A percentile compares a stretch with the other conserved stretches of the same genome.
Evolutionary conservation across 768 basidiomycete species (phyloP).

Genomic region (Strobilomyces confusus): DNA sequence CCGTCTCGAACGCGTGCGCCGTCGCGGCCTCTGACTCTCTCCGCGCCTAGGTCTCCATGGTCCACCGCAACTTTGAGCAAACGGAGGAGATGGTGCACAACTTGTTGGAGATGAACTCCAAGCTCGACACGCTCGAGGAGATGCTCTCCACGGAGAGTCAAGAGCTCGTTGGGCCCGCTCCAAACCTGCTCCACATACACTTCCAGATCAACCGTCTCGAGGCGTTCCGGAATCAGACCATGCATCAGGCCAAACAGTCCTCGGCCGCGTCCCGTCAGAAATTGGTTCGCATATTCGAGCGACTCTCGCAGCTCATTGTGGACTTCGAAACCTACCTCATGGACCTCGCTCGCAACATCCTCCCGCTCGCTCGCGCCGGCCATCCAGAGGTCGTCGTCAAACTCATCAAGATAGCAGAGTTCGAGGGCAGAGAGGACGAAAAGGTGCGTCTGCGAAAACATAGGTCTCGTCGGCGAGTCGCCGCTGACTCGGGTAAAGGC

Average conservation of each 20-base stretch:
- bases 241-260: slow-evolving; percentile 89
- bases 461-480: background rate
- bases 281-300: slow-evolving; percentile 77
- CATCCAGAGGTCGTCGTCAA: slow-evolving; percentile 86
- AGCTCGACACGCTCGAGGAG: slow-evolving; percentile 72
- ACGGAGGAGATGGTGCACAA: slow-evolving; percentile 96
- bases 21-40: background rate
- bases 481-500: slow-evolving; percentile 50
- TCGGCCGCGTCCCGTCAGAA: slow-evolving; percentile 63
- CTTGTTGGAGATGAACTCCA: slow-evolving; percentile 85
- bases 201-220: slow-evolving; percentile 91
- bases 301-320: slow-evolving; percentile 72
- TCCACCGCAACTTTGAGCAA: slow-evolving; percentile 91
- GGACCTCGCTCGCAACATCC: slow-evolving; percentile 70
- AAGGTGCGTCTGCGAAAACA: slow-evolving; percentile 55
- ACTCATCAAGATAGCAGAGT: slow-evolving; percentile 88
- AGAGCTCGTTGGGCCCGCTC: slow-evolving; percentile 81
- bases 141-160: slow-evolving; percentile 72
- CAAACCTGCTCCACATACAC: slow-evolving; percentile 87
- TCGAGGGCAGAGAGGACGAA: slow-evolving; percentile 91
- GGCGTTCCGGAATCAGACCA: slow-evolving; percentile 88
- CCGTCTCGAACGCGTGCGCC: background rate
- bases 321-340: slow-evolving; percentile 85
- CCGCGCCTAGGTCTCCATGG: slow-evolving; percentile 82
- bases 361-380: slow-evolving; percentile 75